A percentile compares a stretch with the other conserved stretches of the same genome.
These are phyloP conservation scores for Sanghuangporus sanghuang DNA, from an alignment of 1,284 basidiomycete genomes.

Conservation along the genomic window DNA sequence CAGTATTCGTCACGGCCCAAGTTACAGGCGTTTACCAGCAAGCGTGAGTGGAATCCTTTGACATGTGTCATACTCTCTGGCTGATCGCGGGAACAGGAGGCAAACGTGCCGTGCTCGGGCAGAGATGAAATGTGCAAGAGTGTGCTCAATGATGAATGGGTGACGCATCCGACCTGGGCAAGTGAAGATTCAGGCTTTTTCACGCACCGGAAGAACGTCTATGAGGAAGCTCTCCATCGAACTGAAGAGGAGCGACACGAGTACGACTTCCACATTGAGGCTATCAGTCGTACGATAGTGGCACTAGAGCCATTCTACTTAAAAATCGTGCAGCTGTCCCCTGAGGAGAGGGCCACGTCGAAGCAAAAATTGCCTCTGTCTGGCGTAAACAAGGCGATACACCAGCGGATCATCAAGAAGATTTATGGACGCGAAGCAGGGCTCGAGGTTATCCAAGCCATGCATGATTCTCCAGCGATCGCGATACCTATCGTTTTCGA, in stretches of 20 bases:
- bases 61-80: not conserved
- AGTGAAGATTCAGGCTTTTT: conserved; percentile 92
- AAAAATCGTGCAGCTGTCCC: conserved; percentile 79
- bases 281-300: conserved; percentile 89
- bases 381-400: conserved; percentile 87
- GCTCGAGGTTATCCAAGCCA: conserved; percentile 82
- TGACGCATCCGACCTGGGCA: conserved; percentile 92
- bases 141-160: conserved; percentile 96
- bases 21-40: conserved; percentile 84
- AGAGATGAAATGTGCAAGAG: conserved; percentile 96
- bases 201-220: conserved; percentile 91
- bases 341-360: conserved; percentile 80
- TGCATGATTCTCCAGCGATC: conserved; percentile 91
- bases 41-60: conserved; percentile 44
- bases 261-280: conserved; percentile 99
- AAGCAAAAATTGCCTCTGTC: conserved; percentile 90
- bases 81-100: conserved; percentile 54
- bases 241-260: conserved; percentile 98
- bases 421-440: conserved; percentile 90
- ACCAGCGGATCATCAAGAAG: conserved; percentile 95
- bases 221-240: conserved; percentile 96
- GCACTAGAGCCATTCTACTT: conserved; percentile 90
- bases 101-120: conserved; percentile 86
- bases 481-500: conserved; percentile 92
- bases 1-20: conserved; percentile 66